phyloP scores from a whole-genome alignment of 352 stramenopile species.

The Phytophthora macrochlamydospora region DNA sequence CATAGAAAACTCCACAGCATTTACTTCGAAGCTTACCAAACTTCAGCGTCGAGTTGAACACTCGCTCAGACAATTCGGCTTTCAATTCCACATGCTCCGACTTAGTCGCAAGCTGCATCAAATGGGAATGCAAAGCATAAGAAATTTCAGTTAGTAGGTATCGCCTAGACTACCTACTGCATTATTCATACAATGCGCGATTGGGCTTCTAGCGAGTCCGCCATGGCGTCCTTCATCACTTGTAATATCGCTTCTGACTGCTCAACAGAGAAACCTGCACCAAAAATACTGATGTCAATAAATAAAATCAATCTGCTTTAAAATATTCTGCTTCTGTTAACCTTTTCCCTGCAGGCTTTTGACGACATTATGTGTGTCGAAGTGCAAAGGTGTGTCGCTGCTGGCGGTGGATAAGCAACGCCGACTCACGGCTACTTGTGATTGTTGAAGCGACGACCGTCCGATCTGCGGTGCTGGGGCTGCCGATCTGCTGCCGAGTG shows the following conservation, averaged over 20 bases:
- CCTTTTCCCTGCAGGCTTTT: constrained; percentile 76
- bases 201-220: constrained; percentile 75
- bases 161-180: background rate
- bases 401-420: constrained; percentile 25
- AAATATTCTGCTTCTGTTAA: constrained; percentile 15
- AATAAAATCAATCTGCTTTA: constrained; percentile 2
- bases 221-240: constrained; percentile 85
- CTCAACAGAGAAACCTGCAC: constrained; percentile 63
- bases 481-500: background rate
- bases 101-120: constrained; percentile 77
- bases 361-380: constrained; percentile 75
- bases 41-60: constrained; percentile 91
- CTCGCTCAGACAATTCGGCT: constrained; percentile 84
- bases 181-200: constrained; percentile 56
- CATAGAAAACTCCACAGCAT: too few species aligned
- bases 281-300: background rate
- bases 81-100: constrained; percentile 87
- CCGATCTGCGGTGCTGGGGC: constrained; percentile 2
- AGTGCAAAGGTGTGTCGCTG: constrained; percentile 31
- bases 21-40: constrained; percentile 54
- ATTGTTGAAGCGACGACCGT: constrained; percentile 16
- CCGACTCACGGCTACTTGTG: constrained; percentile 1
- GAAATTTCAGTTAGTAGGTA: background rate
- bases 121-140: constrained; percentile 1
- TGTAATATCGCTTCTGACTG: constrained; percentile 83